Conservation (phyloP, 2,329 filamentous ascomycete genomes). For the Calonectria leucothoes region DNA sequence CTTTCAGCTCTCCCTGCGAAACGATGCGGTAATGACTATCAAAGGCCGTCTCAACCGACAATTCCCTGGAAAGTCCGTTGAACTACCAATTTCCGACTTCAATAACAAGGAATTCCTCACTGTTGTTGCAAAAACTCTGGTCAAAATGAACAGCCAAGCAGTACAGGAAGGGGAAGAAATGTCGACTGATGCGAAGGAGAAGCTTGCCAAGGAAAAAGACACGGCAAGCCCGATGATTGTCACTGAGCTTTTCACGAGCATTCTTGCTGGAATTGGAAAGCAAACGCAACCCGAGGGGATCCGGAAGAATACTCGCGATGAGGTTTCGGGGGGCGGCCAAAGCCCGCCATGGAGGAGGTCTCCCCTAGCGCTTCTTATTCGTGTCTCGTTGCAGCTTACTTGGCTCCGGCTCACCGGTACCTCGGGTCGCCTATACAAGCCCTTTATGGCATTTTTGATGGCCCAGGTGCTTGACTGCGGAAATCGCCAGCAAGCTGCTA, state of each 20-base stretch:
- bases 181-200: conserved; percentile 50
- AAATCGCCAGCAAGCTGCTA: neutral
- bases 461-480: neutral
- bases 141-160: conserved; percentile 45
- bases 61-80: conserved; percentile 24
- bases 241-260: conserved; percentile 57
- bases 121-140: conserved; percentile 37
- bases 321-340: conserved; percentile 56
- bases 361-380: conserved; percentile 65
- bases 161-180: conserved; percentile 31
- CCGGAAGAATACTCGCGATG: conserved; percentile 64
- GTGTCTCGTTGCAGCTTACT: conserved; percentile 59
- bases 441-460: conserved; percentile 30
- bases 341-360: conserved; percentile 62
- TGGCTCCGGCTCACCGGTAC: neutral
- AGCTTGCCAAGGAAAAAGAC: conserved; percentile 58
- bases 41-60: conserved; percentile 23
- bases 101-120: conserved; percentile 30
- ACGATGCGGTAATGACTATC: conserved; percentile 9
- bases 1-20: conserved; percentile 29
- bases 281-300: conserved; percentile 44
- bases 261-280: conserved; percentile 52
- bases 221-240: conserved; percentile 61
- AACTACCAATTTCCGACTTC: neutral
- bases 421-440: conserved; percentile 18